Conservation (phyloP, 2,329 filamentous ascomycete genomes). For the Monilinia vaccinii-corymbosi region DNA sequence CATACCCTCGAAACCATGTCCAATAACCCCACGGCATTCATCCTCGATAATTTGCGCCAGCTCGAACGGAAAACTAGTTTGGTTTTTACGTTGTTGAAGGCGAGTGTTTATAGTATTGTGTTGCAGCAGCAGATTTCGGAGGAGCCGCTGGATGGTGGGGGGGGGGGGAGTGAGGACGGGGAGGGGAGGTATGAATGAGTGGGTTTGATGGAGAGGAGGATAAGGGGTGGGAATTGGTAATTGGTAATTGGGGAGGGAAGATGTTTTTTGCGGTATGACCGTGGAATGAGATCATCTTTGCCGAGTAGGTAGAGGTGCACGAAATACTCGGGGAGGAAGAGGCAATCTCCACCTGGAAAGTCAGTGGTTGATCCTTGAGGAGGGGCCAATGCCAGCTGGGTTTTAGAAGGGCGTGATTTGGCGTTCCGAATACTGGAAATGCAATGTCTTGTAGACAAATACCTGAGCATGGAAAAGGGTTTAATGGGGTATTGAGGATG, state of each 20-base stretch:
- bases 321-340: no score
- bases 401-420: no score
- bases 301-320: no score
- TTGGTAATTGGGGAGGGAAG: no score
- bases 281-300: no score
- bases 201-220: background rate
- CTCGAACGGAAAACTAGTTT: constrained; percentile 91
- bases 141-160: constrained; percentile 15
- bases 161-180: background rate
- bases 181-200: background rate
- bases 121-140: constrained; percentile 82
- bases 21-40: constrained; percentile 65
- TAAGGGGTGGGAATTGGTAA: background rate
- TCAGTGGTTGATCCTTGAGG: no score
- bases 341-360: no score
- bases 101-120: constrained; percentile 97
- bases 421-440: no score
- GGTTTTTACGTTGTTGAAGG: constrained; percentile 92
- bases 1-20: constrained; percentile 53
- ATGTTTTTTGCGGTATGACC: background rate
- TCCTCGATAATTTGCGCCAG: constrained; percentile 76
- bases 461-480: no score
- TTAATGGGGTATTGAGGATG: no score
- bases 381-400: no score
- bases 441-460: background rate